These are phyloP conservation scores for Colletotrichum orchidophilum DNA, from an alignment of 2,329 filamentous ascomycete genomes.

Conservation along the genomic window DNA sequence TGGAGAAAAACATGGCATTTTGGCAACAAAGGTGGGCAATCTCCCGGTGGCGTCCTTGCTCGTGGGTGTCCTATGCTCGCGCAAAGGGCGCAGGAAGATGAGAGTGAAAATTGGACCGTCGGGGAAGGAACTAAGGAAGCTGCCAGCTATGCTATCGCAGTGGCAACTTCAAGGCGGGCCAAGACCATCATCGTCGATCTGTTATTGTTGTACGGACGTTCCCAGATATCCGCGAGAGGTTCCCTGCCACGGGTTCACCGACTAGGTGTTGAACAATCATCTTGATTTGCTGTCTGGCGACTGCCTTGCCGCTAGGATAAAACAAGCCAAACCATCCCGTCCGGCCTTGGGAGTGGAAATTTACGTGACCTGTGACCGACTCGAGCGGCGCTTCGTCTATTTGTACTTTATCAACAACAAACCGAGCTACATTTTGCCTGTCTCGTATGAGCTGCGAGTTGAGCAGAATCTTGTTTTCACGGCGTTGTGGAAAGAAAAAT, in stretches of 20 bases:
- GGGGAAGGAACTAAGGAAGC: not conserved
- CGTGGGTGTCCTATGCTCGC: not conserved
- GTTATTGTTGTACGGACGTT: conserved; percentile 17
- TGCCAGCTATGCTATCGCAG: conserved; percentile 9
- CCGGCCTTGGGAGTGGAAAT: not conserved
- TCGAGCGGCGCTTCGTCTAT: not conserved
- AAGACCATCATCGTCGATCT: conserved; percentile 28
- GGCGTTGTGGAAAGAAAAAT: not conserved
- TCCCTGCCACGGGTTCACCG: not conserved
- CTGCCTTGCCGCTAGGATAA: not conserved
- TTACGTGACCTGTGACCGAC: not conserved
- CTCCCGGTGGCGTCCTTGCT: not conserved
- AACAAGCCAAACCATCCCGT: not conserved
- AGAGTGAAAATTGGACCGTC: not conserved
- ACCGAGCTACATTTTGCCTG: not conserved
- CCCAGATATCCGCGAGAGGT: conserved; percentile 1
- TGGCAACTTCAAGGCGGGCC: not conserved
- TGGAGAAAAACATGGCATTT: conserved; percentile 30
- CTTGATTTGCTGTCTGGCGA: not conserved
- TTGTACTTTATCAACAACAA: not conserved
- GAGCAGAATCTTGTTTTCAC: not conserved
- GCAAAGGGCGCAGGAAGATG: not conserved
- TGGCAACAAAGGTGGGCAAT: not conserved
- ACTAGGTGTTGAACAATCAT: not conserved
- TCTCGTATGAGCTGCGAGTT: not conserved